Percentiles rank a stretch among this genome's conserved stretches.
Evolutionary conservation across 805 yeast genomes (phyloP).

Genomic region (Candida koratica): DNA sequence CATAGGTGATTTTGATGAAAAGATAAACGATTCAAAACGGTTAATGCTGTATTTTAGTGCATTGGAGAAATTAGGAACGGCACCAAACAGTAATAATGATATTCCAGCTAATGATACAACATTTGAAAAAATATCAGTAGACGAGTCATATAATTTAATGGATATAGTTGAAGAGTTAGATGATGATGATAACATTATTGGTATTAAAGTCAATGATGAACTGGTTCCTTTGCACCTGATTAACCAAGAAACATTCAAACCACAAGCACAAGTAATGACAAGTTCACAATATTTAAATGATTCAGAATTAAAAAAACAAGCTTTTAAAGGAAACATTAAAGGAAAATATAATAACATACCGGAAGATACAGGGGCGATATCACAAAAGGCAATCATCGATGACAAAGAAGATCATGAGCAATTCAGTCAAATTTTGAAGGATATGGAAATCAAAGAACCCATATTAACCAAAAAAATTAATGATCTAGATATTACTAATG

Average conservation of each 20-base stretch:
- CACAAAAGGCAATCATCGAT: background rate
- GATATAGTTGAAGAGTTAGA: constrained; percentile 79
- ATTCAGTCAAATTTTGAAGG: constrained; percentile 28
- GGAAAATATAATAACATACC: constrained; percentile 1
- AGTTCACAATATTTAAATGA: background rate
- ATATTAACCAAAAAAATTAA: constrained; percentile 23
- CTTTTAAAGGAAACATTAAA: constrained; percentile 64
- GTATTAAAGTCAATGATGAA: constrained; percentile 36
- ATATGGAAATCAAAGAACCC: constrained; percentile 38
- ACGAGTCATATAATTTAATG: too few relatives aligned
- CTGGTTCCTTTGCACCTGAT: background rate
- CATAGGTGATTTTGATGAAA: constrained; percentile 34
- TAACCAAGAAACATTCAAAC: background rate
- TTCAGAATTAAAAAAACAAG: background rate
- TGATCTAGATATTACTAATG: constrained; percentile 20
- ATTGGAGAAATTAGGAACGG: constrained; percentile 19
- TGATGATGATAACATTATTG: constrained; percentile 70
- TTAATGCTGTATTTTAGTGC: constrained; percentile 3
- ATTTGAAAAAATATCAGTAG: constrained; percentile 50
- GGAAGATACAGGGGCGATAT: background rate
- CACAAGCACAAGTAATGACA: background rate
- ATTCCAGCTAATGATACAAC: constrained; percentile 16
- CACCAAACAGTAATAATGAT: background rate
- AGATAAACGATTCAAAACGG: constrained; percentile 27
- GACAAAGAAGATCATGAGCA: constrained; percentile 15